These are phyloP conservation scores for Ballota nigra DNA, from an alignment of 257 asterid species.

Conservation along the genomic window DNA sequence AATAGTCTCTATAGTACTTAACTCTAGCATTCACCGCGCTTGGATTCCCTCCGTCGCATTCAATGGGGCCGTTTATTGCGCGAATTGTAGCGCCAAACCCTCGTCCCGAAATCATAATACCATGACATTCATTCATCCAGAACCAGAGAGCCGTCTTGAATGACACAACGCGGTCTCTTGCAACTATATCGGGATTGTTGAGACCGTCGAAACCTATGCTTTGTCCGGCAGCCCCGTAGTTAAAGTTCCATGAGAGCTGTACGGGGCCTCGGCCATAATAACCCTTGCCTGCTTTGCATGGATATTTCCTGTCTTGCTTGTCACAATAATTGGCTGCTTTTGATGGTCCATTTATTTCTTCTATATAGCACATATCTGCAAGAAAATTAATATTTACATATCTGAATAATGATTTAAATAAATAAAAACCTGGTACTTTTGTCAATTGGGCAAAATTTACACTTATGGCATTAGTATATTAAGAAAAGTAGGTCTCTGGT, in stretches of 20 bases:
- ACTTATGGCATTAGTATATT: no score
- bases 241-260: neutral
- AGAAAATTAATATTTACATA: no score
- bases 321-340: neutral
- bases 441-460: no score
- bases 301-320: neutral
- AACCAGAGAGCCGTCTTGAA: neutral
- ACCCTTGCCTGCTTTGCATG: neutral
- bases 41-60: slow-evolving; percentile 39
- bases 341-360: neutral
- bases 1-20: slow-evolving; percentile 31
- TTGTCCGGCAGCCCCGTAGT: neutral
- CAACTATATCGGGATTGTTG: neutral
- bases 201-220: neutral
- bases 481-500: no score
- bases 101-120: neutral
- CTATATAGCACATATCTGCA: neutral
- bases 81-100: neutral
- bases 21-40: slow-evolving; percentile 32
- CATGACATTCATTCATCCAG: neutral
- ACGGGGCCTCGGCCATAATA: neutral
- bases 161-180: neutral
- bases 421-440: no score
- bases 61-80: slow-evolving; percentile 40
- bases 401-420: no score